Evolutionary conservation across 2,329 filamentous ascomycete species (phyloP).

Genomic region (Nemania sp.): DNA sequence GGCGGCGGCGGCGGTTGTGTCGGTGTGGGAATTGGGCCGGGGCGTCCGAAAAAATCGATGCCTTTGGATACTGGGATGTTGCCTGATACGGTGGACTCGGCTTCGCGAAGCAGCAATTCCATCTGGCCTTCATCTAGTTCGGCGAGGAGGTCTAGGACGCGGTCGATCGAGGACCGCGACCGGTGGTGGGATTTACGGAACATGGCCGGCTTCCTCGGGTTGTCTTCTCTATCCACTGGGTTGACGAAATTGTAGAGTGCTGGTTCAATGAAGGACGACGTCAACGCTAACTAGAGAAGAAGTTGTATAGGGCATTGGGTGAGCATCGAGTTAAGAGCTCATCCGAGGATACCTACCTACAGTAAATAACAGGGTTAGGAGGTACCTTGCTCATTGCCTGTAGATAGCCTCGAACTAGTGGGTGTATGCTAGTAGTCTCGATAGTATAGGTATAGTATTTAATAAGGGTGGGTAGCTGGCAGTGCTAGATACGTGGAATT

Average conservation of each 20-base stretch:
- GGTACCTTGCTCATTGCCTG: too few relatives aligned
- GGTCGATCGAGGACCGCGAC: slow-evolving; percentile 48
- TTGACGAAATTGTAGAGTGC: not conserved
- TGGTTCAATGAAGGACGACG: slow-evolving; percentile 7
- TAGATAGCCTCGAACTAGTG: too few relatives aligned
- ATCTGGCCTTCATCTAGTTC: slow-evolving; percentile 49
- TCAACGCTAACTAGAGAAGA: slow-evolving; percentile 9
- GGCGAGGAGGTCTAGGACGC: slow-evolving; percentile 48
- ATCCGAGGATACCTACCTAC: slow-evolving; percentile 1
- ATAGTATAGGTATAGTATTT: too few relatives aligned
- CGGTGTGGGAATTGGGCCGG: slow-evolving; percentile 12
- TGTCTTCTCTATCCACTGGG: not conserved
- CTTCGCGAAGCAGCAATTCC: slow-evolving; percentile 45
- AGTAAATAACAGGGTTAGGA: not conserved
- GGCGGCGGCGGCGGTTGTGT: slow-evolving; percentile 24
- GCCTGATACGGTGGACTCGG: slow-evolving; percentile 45
- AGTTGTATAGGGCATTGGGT: slow-evolving; percentile 12
- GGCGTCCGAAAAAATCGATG: slow-evolving; percentile 47
- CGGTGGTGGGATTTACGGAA: slow-evolving; percentile 42
- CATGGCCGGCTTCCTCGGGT: slow-evolving; percentile 13
- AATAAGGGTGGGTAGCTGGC: slow-evolving; percentile 25
- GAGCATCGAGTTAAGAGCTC: not conserved
- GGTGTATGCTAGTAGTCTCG: too few relatives aligned
- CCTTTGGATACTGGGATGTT: slow-evolving; percentile 48
- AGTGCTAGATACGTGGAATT: slow-evolving; percentile 1